Conservation (phyloP, 176 grass and related monocot species). For the Triticum turgidum region DNA sequence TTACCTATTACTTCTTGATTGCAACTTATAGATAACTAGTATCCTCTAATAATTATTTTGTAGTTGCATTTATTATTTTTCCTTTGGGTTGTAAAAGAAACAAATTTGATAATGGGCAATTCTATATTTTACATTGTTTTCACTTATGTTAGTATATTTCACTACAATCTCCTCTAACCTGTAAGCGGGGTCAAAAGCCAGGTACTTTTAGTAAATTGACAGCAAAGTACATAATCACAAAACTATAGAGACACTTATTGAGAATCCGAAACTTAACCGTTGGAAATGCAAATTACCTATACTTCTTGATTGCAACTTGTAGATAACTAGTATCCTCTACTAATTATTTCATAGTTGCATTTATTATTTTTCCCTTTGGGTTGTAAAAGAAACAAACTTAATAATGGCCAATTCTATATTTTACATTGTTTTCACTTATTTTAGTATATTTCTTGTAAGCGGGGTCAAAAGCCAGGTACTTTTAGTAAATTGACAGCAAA, state of each 20-base stretch:
- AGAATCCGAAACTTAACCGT: not conserved
- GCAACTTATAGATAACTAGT: not conserved
- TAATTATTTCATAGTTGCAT: not conserved
- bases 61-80: not conserved
- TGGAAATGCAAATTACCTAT: not conserved
- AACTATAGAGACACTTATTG: not conserved
- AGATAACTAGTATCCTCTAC: not conserved
- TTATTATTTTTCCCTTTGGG: not conserved
- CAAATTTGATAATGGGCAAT: not conserved
- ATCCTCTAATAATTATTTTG: not conserved
- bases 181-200: too few relatives aligned
- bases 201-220: not conserved
- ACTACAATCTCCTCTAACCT: too few relatives aligned
- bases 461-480: not conserved
- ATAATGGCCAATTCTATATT: not conserved
- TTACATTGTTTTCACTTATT: not conserved
- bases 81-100: not conserved
- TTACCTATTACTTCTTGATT: not conserved
- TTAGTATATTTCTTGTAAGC: not conserved
- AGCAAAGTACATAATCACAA: not conserved
- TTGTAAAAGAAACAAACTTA: not conserved
- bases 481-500: not conserved
- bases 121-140: not conserved
- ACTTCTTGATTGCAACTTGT: not conserved
- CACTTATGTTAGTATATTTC: not conserved